Percentiles rank a stretch among this genome's conserved stretches.
phyloP scores from a whole-genome alignment of 176 grass and related monocot genomes.

The Phoenix roebelenii region DNA sequence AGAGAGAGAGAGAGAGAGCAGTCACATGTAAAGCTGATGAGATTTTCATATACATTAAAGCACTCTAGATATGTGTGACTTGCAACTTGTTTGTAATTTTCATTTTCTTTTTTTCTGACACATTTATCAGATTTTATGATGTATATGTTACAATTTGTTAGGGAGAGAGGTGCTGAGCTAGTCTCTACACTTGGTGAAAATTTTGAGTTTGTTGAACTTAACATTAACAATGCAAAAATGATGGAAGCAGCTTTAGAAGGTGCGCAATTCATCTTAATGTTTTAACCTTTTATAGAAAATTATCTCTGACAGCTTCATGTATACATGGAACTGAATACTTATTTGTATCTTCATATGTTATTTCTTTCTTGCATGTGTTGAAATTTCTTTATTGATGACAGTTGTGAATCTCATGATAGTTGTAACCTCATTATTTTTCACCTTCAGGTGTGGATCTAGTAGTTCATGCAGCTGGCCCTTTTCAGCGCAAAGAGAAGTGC shows the following conservation, averaged over 20 bases:
- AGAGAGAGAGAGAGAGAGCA: too few relatives aligned
- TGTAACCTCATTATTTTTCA: background rate
- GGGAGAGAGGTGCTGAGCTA: constrained; percentile 62
- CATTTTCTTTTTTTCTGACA: background rate
- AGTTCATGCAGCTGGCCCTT: constrained; percentile 84
- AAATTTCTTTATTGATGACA: background rate
- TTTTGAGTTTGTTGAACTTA: constrained; percentile 58
- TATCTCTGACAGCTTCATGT: too few relatives aligned
- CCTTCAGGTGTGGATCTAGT: constrained; percentile 66
- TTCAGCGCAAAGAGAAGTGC: constrained; percentile 55
- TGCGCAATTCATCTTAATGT: constrained; percentile 9
- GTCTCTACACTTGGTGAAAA: constrained; percentile 51
- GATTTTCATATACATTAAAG: too few relatives aligned
- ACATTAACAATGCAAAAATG: constrained; percentile 42
- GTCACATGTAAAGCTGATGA: too few relatives aligned
- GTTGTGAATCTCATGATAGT: background rate
- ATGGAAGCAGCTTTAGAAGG: constrained; percentile 50
- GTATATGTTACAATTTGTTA: constrained; percentile 17
- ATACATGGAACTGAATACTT: too few relatives aligned
- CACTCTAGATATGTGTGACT: too few relatives aligned
- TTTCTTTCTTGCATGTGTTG: constrained; percentile 7
- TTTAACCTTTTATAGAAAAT: too few relatives aligned
- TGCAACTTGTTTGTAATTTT: background rate
- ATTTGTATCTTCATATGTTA: background rate
- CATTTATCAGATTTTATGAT: background rate